phyloP scores from a whole-genome alignment of 371 early-diverging fungal genomes.

The Haplosporangium sp. region DNA sequence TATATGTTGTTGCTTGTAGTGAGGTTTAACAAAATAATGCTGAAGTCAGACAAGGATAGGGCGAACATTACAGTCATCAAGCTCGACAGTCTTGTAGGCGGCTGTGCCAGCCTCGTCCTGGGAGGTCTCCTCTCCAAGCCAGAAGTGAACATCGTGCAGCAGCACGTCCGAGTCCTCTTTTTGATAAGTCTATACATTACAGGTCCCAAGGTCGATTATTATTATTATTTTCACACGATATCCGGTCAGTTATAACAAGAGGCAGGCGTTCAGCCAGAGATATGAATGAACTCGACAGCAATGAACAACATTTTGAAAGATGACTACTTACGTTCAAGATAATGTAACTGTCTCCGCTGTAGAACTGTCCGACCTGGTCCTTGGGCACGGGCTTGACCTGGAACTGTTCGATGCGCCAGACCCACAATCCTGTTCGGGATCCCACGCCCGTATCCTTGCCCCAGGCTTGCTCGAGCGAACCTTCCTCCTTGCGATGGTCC shows the following conservation, averaged over 20 bases:
- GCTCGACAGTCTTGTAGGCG: slow-evolving; percentile 91
- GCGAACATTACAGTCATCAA: slow-evolving; percentile 75
- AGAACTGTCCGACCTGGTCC: slow-evolving; percentile 77
- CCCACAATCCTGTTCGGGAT: slow-evolving; percentile 65
- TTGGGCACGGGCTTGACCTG: slow-evolving; percentile 72
- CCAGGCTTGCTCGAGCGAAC: slow-evolving; percentile 77
- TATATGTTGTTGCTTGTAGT: no score
- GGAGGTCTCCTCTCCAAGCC: slow-evolving; percentile 82
- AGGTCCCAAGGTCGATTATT: neutral
- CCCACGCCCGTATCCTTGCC: slow-evolving; percentile 57
- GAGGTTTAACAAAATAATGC: no score
- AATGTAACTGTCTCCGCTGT: slow-evolving; percentile 85
- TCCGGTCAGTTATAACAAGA: neutral
- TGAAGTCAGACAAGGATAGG: no score
- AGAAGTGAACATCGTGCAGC: slow-evolving; percentile 85
- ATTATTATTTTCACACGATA: neutral
- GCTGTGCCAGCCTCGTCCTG: slow-evolving; percentile 89
- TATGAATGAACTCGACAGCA: neutral
- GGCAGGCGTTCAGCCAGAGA: neutral
- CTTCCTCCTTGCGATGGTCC: slow-evolving; percentile 76
- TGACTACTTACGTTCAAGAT: slow-evolving; percentile 70
- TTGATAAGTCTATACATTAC: slow-evolving; percentile 68
- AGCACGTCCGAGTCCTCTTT: slow-evolving; percentile 70
- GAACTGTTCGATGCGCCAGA: slow-evolving; percentile 90
- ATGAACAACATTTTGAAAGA: neutral